Base-by-base conservation (phyloP, 1,284 basidiomycete species). In the Wallemia mellicola region DNA sequence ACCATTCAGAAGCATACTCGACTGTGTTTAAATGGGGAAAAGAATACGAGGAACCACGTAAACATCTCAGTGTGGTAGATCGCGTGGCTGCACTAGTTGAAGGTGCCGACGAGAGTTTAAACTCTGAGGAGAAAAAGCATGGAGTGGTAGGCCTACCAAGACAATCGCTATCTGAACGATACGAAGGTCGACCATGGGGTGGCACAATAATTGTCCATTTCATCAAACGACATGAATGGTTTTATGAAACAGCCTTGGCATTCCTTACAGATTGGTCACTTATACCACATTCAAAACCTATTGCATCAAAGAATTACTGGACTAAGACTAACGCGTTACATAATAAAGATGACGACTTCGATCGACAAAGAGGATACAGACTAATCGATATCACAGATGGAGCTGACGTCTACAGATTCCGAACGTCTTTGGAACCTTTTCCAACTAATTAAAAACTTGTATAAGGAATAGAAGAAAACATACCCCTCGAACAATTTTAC, bases 171-270 rank as follows among this genome's bases (percentile, higher is more conserved):
- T 64, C 68, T 60, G 77, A 73, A 61, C 77, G 79, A 60, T 86
- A 86, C 70, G 75, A 79, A 63, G 74, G 75, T 57, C 64, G 68
- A 63, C 59, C 64, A 26, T 75, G 86, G 5, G 92, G 92, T 1
- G 92, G 92, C 2, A 98, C 92, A 0, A 78, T 92, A 54, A 83
- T 89, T 25, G 88, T 98, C 55, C 92, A 98, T 71, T 96, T 86
- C 68, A 82, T 96, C 73, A 98, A 96, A 77, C 83, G 87, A 69
- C 80, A 86, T 65, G 82, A 86, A 72, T 98, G 91, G 92, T 96
- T 87, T 71, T 71, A 87, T 64, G 92, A 98, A 73, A 86, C 92
- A 0, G 84, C 86, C 17, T 71, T 89, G 19, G 88, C 87, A 24
- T 72, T 96, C 24, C 73, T 95, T 7, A 26, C 54, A 22, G 54